phyloP scores from a whole-genome alignment of 345 rosid genomes.

The Chamaenerion angustifolium region DNA sequence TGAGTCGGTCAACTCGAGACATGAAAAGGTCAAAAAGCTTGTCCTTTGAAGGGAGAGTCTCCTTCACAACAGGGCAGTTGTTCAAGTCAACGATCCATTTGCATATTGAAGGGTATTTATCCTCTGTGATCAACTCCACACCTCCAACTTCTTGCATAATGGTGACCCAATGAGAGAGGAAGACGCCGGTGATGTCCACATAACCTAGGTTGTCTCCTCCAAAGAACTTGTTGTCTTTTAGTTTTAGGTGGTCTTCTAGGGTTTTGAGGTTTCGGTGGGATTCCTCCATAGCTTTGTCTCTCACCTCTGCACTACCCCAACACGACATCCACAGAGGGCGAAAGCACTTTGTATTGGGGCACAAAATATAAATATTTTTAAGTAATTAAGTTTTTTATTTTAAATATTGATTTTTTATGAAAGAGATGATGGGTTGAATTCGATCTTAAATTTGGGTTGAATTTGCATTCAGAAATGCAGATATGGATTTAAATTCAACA shows the following conservation, averaged over 20 bases:
- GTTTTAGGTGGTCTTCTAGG: constrained; percentile 44
- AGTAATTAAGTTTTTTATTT: too few relatives aligned
- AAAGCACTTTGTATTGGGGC: constrained; percentile 22
- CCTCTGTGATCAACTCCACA: constrained; percentile 24
- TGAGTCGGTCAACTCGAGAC: neutral
- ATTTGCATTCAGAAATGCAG: too few relatives aligned
- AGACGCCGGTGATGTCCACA: constrained; percentile 39
- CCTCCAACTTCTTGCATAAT: constrained; percentile 25
- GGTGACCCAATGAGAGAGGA: constrained; percentile 26
- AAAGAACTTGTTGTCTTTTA: constrained; percentile 33
- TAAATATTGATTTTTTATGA: too few relatives aligned
- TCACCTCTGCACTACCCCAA: constrained; percentile 16
- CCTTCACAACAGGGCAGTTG: constrained; percentile 15
- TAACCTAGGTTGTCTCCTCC: constrained; percentile 50
- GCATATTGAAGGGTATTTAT: constrained; percentile 28
- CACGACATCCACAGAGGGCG: constrained; percentile 17
- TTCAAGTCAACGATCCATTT: constrained; percentile 26
- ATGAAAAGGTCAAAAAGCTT: constrained; percentile 14
- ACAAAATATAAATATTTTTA: too few relatives aligned
- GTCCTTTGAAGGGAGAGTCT: constrained; percentile 31
- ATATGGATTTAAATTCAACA: too few relatives aligned
- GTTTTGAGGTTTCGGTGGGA: constrained; percentile 19
- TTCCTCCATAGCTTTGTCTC: constrained; percentile 24
- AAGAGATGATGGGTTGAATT: too few relatives aligned
- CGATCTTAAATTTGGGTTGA: too few relatives aligned